A percentile compares a stretch with the other conserved stretches of the same genome.
phyloP scores from a whole-genome alignment of 1,284 basidiomycete species.

The Macrocystidia cucumis region DNA sequence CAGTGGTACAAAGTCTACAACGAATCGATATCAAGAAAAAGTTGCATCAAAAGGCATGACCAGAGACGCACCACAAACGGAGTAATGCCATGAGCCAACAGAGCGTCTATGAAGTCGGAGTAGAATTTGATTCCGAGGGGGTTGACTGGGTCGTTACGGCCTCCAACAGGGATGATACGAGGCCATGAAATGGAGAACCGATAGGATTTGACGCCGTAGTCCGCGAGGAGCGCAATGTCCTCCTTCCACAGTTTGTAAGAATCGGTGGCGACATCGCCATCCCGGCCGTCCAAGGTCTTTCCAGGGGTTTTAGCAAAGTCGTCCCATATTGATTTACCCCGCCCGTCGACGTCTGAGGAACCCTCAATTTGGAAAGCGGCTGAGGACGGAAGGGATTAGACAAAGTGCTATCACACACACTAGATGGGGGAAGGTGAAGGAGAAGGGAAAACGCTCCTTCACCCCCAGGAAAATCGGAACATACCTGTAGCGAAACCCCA shows the following conservation, averaged over 20 bases:
- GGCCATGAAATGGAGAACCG: constrained; percentile 76
- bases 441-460: background rate
- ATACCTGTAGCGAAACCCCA: constrained; percentile 70
- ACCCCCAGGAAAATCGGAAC: constrained; percentile 11
- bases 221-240: constrained; percentile 56
- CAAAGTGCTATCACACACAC: constrained; percentile 3
- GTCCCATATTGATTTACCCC: constrained; percentile 72
- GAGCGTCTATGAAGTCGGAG: constrained; percentile 58
- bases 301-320: constrained; percentile 61
- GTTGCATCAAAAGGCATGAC: constrained; percentile 3
- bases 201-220: constrained; percentile 52
- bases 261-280: constrained; percentile 68
- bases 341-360: constrained; percentile 49
- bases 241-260: constrained; percentile 66
- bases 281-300: constrained; percentile 61
- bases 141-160: constrained; percentile 69
- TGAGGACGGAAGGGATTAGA: constrained; percentile 16
- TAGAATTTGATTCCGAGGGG: constrained; percentile 64
- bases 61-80: constrained; percentile 60
- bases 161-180: constrained; percentile 68
- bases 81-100: constrained; percentile 56
- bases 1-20: constrained; percentile 69
- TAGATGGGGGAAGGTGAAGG: constrained; percentile 3
- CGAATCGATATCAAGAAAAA: constrained; percentile 2
- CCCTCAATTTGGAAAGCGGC: constrained; percentile 69